Base-by-base conservation (phyloP, 225 moss, liverwort and hornwort genomes). In the Thuidium tamariscinum region DNA sequence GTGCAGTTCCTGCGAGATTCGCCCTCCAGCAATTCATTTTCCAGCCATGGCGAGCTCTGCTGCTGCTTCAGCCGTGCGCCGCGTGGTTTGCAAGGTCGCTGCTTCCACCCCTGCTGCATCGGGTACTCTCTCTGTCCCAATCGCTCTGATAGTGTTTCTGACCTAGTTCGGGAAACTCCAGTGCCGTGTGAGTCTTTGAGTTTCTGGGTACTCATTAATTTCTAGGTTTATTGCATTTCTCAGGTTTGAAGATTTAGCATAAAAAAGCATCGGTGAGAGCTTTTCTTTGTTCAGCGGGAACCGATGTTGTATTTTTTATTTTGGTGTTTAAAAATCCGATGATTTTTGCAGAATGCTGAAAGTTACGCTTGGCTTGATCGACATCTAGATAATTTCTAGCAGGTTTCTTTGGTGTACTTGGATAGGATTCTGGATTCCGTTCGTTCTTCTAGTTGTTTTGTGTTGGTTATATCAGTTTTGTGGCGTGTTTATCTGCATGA, bases 51-150 rank as follows among this genome's bases (percentile, higher is more conserved):
- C 91, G 15, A 81, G 77, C 78, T 91, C 84, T 54, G 82, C 66
- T 52, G 73, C 89, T 44, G 91, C 61, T 12, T 72, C 78, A n/a
- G 87, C 89, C 78, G 44, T 91, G n/a, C 91, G 87, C 37, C 87
- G 89, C 61, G 84, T 46, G 66, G 37, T 91, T 60, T 51, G 70
- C 66, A 89, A 87, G 84, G 84, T 78, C 52, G 84, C 82, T 78
- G 78, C 78, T 36, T 30, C 71, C 66, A 11, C 77, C 21, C 82
- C 88, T 83, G 88, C 83, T n/a, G 44, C 82, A 18, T 87, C 87
- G 36, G 89, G 91, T 89, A 87, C 55, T 8, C 29, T 82, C 42
- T 59, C 80, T 85, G 17, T 44, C 73, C 77, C 78, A 23, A 54
- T 39, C 30, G 4, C 69, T 32, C 42, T 39, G 3, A 16, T 14